Conservation (phyloP, 768 basidiomycete species). For the Boletus reticuloceps region DNA sequence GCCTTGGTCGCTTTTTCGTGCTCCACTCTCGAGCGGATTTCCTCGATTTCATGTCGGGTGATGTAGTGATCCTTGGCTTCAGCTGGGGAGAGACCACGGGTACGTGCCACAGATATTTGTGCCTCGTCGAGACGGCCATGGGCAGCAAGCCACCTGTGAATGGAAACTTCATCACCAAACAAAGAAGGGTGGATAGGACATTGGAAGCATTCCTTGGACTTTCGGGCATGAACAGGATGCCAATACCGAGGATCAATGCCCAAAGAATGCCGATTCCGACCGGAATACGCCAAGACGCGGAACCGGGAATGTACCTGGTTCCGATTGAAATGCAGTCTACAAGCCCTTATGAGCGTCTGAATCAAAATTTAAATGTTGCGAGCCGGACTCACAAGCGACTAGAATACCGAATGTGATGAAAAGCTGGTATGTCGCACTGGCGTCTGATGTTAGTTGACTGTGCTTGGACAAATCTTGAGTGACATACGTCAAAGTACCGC, state of each 20-base stretch:
- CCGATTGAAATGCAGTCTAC: too few species aligned
- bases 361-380: too few species aligned
- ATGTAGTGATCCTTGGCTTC: constrained; percentile 5
- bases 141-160: too few species aligned
- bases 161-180: too few species aligned
- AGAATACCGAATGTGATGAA: constrained; percentile 52
- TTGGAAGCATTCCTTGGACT: constrained; percentile 43
- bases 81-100: constrained; percentile 43
- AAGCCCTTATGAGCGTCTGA: too few species aligned
- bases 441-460: neutral
- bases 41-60: constrained; percentile 49
- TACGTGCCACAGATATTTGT: constrained; percentile 34
- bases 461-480: neutral
- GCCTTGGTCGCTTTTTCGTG: neutral
- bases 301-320: too few species aligned
- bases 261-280: too few species aligned
- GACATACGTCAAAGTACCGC: constrained; percentile 56
- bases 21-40: constrained; percentile 52
- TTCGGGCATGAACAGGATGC: constrained; percentile 30
- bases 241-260: constrained; percentile 36
- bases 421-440: constrained; percentile 50
- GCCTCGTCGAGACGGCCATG: too few species aligned
- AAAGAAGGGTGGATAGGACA: too few species aligned
- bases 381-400: too few species aligned
- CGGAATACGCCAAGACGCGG: too few species aligned